Evolutionary conservation across 1,139 yeast species (phyloP).

Genomic region (Suhomyces bolitotheri): DNA sequence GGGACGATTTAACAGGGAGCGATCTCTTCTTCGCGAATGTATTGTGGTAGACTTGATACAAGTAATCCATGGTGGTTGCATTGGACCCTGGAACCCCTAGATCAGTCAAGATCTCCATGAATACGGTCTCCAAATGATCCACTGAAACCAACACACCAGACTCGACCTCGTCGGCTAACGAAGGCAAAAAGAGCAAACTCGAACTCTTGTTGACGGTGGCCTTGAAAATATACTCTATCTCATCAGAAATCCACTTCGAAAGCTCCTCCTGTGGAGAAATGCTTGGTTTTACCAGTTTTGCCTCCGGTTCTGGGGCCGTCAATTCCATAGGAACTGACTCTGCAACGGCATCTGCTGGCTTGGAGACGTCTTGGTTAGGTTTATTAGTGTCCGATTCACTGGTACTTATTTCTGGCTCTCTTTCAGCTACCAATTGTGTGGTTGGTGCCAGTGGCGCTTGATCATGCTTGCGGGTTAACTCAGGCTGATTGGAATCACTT

Average conservation of each 20-base stretch:
- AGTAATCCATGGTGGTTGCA: slow-evolving; percentile 45
- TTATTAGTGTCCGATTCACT: background rate
- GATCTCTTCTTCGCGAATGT: slow-evolving; percentile 41
- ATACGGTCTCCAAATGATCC: slow-evolving; percentile 45
- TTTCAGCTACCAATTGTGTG: background rate
- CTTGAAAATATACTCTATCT: slow-evolving; percentile 40
- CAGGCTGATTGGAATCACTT: background rate
- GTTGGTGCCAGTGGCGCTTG: background rate
- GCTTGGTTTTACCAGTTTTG: slow-evolving; percentile 1
- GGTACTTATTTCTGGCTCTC: background rate
- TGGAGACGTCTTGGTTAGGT: too few species aligned
- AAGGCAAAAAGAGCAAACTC: slow-evolving; percentile 31
- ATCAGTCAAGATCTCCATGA: slow-evolving; percentile 58
- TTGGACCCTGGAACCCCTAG: slow-evolving; percentile 38
- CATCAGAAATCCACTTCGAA: slow-evolving; percentile 30
- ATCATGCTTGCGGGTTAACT: background rate
- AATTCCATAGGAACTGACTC: background rate
- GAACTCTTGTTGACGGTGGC: slow-evolving; percentile 30
- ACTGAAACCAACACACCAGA: slow-evolving; percentile 24
- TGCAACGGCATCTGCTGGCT: background rate
- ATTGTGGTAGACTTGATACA: slow-evolving; percentile 44
- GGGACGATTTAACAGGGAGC: slow-evolving; percentile 42
- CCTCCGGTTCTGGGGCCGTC: background rate
- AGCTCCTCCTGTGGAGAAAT: slow-evolving; percentile 22
- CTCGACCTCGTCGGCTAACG: slow-evolving; percentile 41